These are phyloP conservation scores for Dunaliella primolecta DNA, from an alignment of 139 green algal genomes.

Conservation along the genomic window DNA sequence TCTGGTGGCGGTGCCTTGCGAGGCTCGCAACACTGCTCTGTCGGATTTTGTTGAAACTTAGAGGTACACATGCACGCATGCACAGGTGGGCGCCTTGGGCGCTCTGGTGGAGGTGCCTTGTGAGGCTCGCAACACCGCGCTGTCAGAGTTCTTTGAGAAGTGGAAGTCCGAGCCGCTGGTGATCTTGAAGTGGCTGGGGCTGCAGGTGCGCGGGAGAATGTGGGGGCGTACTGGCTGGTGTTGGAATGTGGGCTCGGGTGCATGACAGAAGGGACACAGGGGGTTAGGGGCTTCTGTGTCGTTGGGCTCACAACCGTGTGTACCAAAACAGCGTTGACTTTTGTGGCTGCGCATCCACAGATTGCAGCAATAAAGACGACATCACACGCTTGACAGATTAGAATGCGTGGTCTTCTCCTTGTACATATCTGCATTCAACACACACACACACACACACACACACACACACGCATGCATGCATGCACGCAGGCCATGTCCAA, in stretches of 20 bases:
- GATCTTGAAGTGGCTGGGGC: constrained; percentile 88
- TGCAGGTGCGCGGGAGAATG: constrained; percentile 48
- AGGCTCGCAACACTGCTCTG: constrained; percentile 56
- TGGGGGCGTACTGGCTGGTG: too few relatives aligned
- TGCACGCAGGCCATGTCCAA: constrained; percentile 61
- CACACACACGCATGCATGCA: not conserved
- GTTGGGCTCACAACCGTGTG: too few relatives aligned
- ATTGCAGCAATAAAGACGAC: too few relatives aligned
- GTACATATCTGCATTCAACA: too few relatives aligned
- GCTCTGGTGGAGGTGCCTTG: constrained; percentile 57
- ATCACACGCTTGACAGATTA: too few relatives aligned
- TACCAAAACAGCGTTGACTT: too few relatives aligned
- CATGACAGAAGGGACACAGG: too few relatives aligned
- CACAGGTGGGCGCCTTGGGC: constrained; percentile 70
- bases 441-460: not conserved
- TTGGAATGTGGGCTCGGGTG: too few relatives aligned
- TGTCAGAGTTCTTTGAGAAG: constrained; percentile 63
- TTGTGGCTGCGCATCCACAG: too few relatives aligned
- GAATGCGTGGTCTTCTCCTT: too few relatives aligned
- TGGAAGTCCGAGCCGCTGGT: constrained; percentile 87
- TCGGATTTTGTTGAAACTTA: constrained; percentile 63
- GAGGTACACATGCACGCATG: too few relatives aligned
- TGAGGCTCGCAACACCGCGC: constrained; percentile 48
- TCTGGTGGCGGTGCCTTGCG: constrained; percentile 53
- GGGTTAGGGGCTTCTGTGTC: too few relatives aligned